Evolutionary conservation across 1,284 basidiomycete species (phyloP), one percentile per base, ranked within the genome.

Genomic region (Cutaneotrichosporon sp.): DNA sequence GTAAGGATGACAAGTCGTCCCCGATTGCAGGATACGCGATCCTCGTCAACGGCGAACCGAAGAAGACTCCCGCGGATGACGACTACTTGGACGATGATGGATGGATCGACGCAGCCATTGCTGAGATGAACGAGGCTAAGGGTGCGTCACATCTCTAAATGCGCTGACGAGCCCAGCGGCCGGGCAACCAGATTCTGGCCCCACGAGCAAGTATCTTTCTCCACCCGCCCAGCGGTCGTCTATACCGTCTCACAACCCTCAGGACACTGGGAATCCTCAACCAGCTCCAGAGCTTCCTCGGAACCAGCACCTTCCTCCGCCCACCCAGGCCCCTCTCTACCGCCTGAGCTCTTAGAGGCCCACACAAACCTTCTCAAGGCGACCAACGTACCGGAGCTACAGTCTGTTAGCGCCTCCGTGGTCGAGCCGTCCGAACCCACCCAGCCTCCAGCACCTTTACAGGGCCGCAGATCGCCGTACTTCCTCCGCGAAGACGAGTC

Each of bases 21-120:
- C 18, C 42, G 7, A 46, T 8, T 18, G 42, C 18, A 7, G 26
- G 22, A 13, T 22, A 22, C 4, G 7, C 49, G 5, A 30, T 50
- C 10, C 22, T 26, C 11, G 22, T 50, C 49, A 50, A 50, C 49
- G 8, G 10, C 22, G 13, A 30, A 22, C 49, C 26, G 10, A 50
- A 26, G 11, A 10, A 47, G 57, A 34, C 10, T 34, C 30, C 9
- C 13, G 32, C 32, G 1, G 8, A 6, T 40, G 57, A 56, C 4
- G 55, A 56, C 46, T 46, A 56, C 26, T 60, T 50, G 14, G 58
- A 36, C n/a, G 46, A n/a, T 10, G 58, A 55, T 16, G 51, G 16
- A 7, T 64, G 63, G 63, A n/a, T 64, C 18, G 10, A 21, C 14
- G 18, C 22, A 3, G 63, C 58, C 14, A 22, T 50, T 1, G 58